Percentiles rank a stretch among this genome's conserved stretches.
Evolutionary conservation across 1,139 yeast species (phyloP).

Genomic region (Blastobotrys proliferans): DNA sequence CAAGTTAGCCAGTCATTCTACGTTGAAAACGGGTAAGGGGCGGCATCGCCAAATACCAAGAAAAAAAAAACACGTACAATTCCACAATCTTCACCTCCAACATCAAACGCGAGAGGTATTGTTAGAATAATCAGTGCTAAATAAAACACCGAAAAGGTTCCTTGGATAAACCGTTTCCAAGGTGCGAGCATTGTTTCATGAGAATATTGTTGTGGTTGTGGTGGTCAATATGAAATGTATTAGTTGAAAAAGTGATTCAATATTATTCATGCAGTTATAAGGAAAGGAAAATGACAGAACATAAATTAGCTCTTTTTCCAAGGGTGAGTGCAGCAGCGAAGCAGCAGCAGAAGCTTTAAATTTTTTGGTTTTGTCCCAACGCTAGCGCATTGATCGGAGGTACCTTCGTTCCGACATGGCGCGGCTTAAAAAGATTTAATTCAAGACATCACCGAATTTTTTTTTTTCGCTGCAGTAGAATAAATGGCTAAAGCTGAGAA

Average conservation of each 20-base stretch:
- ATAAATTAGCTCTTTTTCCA: too few relatives aligned
- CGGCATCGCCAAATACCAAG: too few relatives aligned
- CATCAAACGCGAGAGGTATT: slow-evolving; percentile 91
- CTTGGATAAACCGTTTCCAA: slow-evolving; percentile 25
- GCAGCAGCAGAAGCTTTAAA: too few relatives aligned
- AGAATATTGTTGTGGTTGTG: background rate
- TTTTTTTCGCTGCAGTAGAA: background rate
- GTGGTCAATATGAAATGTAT: background rate
- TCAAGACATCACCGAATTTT: background rate
- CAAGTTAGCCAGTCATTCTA: too few relatives aligned
- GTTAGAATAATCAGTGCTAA: slow-evolving; percentile 70
- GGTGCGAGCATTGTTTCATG: slow-evolving; percentile 6
- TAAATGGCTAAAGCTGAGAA: slow-evolving; percentile 4
- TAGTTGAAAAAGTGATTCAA: background rate
- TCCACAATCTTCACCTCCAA: slow-evolving; percentile 90
- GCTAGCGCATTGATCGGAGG: too few relatives aligned
- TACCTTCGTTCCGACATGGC: background rate
- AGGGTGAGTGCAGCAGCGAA: too few relatives aligned
- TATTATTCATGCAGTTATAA: too few relatives aligned
- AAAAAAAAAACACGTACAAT: slow-evolving; percentile 53
- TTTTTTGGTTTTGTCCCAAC: too few relatives aligned
- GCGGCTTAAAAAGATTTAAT: background rate
- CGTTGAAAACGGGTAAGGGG: too few relatives aligned
- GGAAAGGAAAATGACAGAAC: too few relatives aligned
- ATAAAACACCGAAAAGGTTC: slow-evolving; percentile 29